Evolutionary conservation across 805 yeast species (phyloP).

Genomic region (Scheffersomyces lignosus): DNA sequence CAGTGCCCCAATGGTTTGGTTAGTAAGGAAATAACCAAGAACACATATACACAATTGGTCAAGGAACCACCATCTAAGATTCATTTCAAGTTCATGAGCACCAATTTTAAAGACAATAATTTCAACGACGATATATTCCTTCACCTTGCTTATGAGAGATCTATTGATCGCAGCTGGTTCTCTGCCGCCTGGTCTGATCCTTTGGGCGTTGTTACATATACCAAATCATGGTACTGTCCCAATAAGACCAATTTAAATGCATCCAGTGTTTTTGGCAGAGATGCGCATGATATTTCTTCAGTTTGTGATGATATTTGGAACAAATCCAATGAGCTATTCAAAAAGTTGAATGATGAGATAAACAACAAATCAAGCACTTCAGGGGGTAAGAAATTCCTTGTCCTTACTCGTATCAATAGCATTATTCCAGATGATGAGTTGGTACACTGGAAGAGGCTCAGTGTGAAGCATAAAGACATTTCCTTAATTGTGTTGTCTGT

Average conservation of each 20-base stretch:
- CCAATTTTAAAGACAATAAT: slow-evolving; percentile 18
- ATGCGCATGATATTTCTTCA: slow-evolving; percentile 35
- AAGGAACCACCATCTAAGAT: slow-evolving; percentile 38
- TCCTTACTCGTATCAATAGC: slow-evolving; percentile 69
- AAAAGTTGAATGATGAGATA: slow-evolving; percentile 32
- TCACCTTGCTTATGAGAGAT: slow-evolving; percentile 83
- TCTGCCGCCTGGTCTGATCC: slow-evolving; percentile 91
- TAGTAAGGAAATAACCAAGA: slow-evolving; percentile 10
- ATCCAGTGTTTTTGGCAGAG: slow-evolving; percentile 5
- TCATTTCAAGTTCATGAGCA: slow-evolving; percentile 35
- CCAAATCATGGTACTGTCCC: slow-evolving; percentile 63
- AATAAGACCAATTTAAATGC: slow-evolving; percentile 5
- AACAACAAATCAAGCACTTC: slow-evolving; percentile 27
- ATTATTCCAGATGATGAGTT: slow-evolving; percentile 81
- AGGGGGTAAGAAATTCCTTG: slow-evolving; percentile 60
- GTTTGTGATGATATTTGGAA: slow-evolving; percentile 70
- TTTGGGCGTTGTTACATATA: slow-evolving; percentile 60
- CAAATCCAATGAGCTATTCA: slow-evolving; percentile 49
- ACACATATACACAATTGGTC: slow-evolving; percentile 32
- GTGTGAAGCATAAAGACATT: slow-evolving; percentile 55
- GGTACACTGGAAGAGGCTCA: slow-evolving; percentile 73
- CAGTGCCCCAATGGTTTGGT: slow-evolving; percentile 42
- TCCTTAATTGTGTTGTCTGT: slow-evolving; percentile 72
- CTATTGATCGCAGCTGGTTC: slow-evolving; percentile 80
- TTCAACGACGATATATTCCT: slow-evolving; percentile 69